Base-by-base conservation (phyloP, 164 flowering plant species). In the Santalum album region DNA sequence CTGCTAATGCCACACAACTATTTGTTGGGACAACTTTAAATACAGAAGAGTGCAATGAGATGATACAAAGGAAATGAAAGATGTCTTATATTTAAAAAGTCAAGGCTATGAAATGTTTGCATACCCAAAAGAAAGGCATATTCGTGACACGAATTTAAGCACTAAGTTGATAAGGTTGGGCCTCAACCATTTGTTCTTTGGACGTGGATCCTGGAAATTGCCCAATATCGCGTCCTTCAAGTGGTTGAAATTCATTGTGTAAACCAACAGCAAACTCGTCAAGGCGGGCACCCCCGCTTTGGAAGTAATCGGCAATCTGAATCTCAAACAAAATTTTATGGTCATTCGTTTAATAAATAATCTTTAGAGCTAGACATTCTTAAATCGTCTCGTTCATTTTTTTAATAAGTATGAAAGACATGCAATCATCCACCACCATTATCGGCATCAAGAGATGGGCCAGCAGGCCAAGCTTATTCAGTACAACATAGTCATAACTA, bases 261-360 rank as follows among this genome's bases (percentile, higher is more conserved):
- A 92, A 62, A 58, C 98, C 98, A 60, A 83, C 60, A 38, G 94
- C 73, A 71, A 84, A 92, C 53, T 89, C 89, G 49, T 81, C 87
- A 1, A 81, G 76, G 39, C 53, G 47, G 22, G 59, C 51, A 59
- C 72, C 89, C 26, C 77, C 76, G 63, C 78, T 78, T 63, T 64
- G 70, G 51, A 86, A 59, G 68, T 72, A 92, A 62, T 84, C 94
- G 43, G 96, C 95, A 52, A 89, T 87, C 98, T 91, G 78, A 69
- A 73, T 58, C 20, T 21, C 58, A 25, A 38, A 43, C 34, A 4
- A 29, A 29, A n/a, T n/a, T 29, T 29, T 29, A 29, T 3, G 9
- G 34, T 3, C 34, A 29, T 3, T 29, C 9, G 34, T 29, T 9
- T 3, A 29, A 4, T 9, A 38, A 3, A 12, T 3, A 3, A 38